A percentile compares a stretch with the other conserved stretches of the same genome.
Evolutionary conservation across 176 grass and related monocot species (phyloP).

Genomic region (Bothriochloa decipiens): DNA sequence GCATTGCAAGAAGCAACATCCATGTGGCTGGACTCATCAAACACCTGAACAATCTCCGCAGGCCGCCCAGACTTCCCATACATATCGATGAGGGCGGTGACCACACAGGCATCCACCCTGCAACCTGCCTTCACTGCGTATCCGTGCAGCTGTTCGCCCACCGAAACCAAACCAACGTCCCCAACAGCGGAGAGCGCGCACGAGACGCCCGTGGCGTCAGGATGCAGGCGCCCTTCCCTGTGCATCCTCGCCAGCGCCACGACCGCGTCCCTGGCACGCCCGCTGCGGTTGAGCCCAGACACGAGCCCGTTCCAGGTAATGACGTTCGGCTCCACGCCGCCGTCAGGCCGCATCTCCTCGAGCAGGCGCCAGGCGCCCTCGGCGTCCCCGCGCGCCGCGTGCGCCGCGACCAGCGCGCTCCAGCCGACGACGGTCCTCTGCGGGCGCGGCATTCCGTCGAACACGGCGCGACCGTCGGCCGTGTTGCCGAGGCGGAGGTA

Average conservation of each 20-base stretch:
- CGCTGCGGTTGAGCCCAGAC: constrained; percentile 61
- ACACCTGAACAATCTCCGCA: constrained; percentile 54
- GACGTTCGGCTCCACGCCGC: constrained; percentile 49
- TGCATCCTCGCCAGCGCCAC: constrained; percentile 53
- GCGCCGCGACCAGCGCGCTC: constrained; percentile 56
- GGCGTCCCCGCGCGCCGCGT: constrained; percentile 43
- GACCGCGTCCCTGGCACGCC: constrained; percentile 41
- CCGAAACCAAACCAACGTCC: constrained; percentile 24
- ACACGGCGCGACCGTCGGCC: constrained; percentile 41
- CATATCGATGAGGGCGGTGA: constrained; percentile 61
- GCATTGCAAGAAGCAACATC: constrained; percentile 73
- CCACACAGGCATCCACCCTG: constrained; percentile 43
- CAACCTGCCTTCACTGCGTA: constrained; percentile 49
- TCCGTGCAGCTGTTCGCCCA: constrained; percentile 62
- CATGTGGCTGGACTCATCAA: constrained; percentile 38
- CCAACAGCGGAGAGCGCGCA: constrained; percentile 56
- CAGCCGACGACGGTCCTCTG: constrained; percentile 49
- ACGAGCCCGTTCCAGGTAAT: constrained; percentile 78
- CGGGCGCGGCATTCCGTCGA: constrained; percentile 58
- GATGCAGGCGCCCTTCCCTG: constrained; percentile 45
- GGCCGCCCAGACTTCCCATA: constrained; percentile 54
- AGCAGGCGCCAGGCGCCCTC: constrained; percentile 40
- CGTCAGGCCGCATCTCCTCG: constrained; percentile 43
- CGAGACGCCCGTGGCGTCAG: constrained; percentile 45
- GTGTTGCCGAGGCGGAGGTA: constrained; percentile 54